Evolutionary conservation across 1,284 basidiomycete species (phyloP), one percentile per base, ranked within the genome.

Genomic region (Psilocybe mexicana): DNA sequence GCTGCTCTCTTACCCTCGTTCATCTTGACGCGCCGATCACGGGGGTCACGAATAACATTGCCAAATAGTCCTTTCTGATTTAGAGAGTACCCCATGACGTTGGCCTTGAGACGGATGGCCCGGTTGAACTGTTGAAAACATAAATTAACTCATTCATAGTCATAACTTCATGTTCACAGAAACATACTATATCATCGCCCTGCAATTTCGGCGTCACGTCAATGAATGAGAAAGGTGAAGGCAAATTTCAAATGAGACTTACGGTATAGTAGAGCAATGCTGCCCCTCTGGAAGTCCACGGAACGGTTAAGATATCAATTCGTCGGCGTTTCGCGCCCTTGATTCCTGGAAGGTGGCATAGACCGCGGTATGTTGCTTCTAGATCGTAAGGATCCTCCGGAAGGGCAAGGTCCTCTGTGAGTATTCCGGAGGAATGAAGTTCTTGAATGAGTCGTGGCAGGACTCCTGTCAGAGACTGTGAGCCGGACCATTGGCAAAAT

Each of bases 211-310:
- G n/a, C 4, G n/a, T 11, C 38, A n/a, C 10, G 11, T 14, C 3
- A 40, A 40, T 40, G 38, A 40, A 40, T n/a, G n/a, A 40, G 38
- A 40, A 40, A 1, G 14, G 18, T 1, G 10, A 14, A 40, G 38
- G n/a, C 38, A 4, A 53, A 24, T 30, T 43, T 50, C 45, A 47
- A 25, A 35, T 48, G 46, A 46, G 6, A 58, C 85, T 65, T 64
- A 88, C 91, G 35, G 93, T 96, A 69, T 94, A 96, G 74, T 96
- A 96, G 24, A 97, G 76, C 57, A 95, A 71, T 0, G 94, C 93
- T 0, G 89, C 93, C 0, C 94, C 94, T 67, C 88, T 82, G 47
- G 83, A 84, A 55, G 79, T 74, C 80, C 86, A 94, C 0, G 93
- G 92, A 2, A 95, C 83, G 24, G 83, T 85, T 26, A 95, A 76